These are phyloP conservation scores for Diaporthe batatas DNA, from an alignment of 2,329 filamentous ascomycete species.

Conservation along the genomic window DNA sequence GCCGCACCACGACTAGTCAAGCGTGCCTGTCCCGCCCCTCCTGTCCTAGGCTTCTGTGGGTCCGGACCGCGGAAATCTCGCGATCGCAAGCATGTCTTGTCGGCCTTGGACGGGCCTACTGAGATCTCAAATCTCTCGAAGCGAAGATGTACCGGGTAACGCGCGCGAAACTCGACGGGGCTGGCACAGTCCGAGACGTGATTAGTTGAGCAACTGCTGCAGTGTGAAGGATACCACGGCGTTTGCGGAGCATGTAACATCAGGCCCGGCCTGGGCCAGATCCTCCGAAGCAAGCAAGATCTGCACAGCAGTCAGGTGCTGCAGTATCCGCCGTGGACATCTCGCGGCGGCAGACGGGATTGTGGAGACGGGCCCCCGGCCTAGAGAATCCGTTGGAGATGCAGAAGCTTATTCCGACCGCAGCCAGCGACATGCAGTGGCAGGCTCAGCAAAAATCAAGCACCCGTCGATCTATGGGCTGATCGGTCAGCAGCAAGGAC, in stretches of 20 bases:
- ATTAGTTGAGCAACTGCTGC: not conserved
- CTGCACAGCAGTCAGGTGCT: slow-evolving; percentile 13
- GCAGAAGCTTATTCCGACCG: slow-evolving; percentile 39
- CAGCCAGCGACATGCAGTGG: slow-evolving; percentile 11
- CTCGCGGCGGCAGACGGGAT: not conserved
- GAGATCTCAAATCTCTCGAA: not conserved
- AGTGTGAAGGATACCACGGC: slow-evolving; percentile 6
- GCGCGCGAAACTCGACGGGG: not conserved
- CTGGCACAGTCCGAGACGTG: not conserved
- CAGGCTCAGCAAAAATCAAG: not conserved
- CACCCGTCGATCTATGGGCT: not conserved
- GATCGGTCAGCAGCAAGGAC: slow-evolving; percentile 12
- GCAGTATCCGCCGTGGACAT: slow-evolving; percentile 25
- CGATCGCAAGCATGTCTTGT: not conserved
- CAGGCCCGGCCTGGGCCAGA: slow-evolving; percentile 1
- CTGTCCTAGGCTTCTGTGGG: not conserved
- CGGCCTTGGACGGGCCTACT: not conserved
- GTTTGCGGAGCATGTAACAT: slow-evolving; percentile 26
- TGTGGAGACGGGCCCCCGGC: slow-evolving; percentile 27
- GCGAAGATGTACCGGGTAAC: not conserved
- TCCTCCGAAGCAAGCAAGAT: slow-evolving; percentile 33
- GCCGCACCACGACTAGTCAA: not conserved
- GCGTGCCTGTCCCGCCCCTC: slow-evolving; percentile 7
- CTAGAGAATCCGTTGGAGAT: slow-evolving; percentile 30
- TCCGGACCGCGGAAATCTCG: not conserved